phyloP scores from a whole-genome alignment of 2,329 filamentous ascomycete species.

The Alternaria postmessia region DNA sequence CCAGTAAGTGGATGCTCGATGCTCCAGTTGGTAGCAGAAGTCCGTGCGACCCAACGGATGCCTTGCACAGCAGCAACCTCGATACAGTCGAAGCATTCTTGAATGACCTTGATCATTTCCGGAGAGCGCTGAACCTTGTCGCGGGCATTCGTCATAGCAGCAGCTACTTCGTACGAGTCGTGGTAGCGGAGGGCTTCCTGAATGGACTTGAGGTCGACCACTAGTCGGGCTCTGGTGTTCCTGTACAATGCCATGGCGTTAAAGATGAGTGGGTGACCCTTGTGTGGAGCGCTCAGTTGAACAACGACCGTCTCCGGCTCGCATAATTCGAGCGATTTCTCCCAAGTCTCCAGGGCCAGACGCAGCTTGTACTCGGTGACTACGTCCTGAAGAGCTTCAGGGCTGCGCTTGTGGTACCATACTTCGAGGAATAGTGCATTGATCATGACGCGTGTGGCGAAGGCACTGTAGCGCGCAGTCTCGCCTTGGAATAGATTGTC shows the following conservation, averaged over 20 bases:
- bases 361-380: conserved; percentile 98
- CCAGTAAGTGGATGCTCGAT: conserved; percentile 97
- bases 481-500: conserved; percentile 96
- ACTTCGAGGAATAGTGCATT: conserved; percentile 98
- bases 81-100: conserved; percentile 97
- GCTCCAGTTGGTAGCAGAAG: conserved; percentile 98
- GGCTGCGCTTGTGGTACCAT: conserved; percentile 98
- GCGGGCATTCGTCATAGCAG: conserved; percentile 92
- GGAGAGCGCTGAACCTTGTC: conserved; percentile 93
- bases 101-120: conserved; percentile 98
- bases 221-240: conserved; percentile 88
- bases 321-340: conserved; percentile 91
- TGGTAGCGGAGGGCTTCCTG: conserved; percentile 97
- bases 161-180: conserved; percentile 95
- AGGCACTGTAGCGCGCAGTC: conserved; percentile 89
- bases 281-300: conserved; percentile 91
- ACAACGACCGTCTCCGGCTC: conserved; percentile 90
- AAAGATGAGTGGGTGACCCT: conserved; percentile 95
- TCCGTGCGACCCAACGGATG: conserved; percentile 97
- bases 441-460: conserved; percentile 97
- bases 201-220: conserved; percentile 94
- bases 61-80: conserved; percentile 94
- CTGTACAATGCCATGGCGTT: conserved; percentile 98
- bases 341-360: conserved; percentile 97
- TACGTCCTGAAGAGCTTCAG: conserved; percentile 95